Evolutionary conservation across 768 basidiomycete species (phyloP), one percentile per base, ranked within the genome.

Genomic region (Tulasnella sp.): DNA sequence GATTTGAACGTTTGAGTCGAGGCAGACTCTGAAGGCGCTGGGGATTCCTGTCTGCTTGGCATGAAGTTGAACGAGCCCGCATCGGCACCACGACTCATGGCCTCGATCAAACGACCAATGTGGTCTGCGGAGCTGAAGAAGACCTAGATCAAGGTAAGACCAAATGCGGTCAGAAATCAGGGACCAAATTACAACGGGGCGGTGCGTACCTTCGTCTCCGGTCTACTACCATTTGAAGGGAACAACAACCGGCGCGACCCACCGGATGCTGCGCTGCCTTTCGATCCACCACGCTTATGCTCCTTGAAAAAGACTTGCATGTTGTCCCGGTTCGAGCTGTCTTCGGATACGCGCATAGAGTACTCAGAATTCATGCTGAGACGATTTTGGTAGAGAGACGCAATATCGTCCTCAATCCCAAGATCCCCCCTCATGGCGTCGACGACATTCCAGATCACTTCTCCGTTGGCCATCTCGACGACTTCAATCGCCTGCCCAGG

Each of bases 361-460:
- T 91, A 93, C 83, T 94, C 93, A 54, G 94, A 95, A 54, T 89
- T 88, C 85, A 94, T 91, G 84, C 94, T 95, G 18, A 89, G 86
- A 76, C 94, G 91, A 81, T 89, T 89, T 37, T 90, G 89, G 84
- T 93, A 93, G 82, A 89, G 85, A 50, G 92, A 92, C 41, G 84
- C 81, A 37, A 76, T 79, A 40, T 83, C 84, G 34, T 80, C 74
- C 31, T 81, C 82, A 81, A 93, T 93, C 20, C 90, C 88, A 82
- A 94, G 93, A 24, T 92, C 92, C 77, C 94, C 93, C 76, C 95
- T 92, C 82, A 96, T 87, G 20, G 93, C 93, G 83, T 95, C 94
- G 74, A 96, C 93, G 83, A 96, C 91, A 80, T 78, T 94, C 95
- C 95, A 96, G 81, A 96, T 92, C 11, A 93, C 94, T 84, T 95